Base-by-base conservation (phyloP, 2,329 filamentous ascomycete species). In the Bipolaris sorokiniana region DNA sequence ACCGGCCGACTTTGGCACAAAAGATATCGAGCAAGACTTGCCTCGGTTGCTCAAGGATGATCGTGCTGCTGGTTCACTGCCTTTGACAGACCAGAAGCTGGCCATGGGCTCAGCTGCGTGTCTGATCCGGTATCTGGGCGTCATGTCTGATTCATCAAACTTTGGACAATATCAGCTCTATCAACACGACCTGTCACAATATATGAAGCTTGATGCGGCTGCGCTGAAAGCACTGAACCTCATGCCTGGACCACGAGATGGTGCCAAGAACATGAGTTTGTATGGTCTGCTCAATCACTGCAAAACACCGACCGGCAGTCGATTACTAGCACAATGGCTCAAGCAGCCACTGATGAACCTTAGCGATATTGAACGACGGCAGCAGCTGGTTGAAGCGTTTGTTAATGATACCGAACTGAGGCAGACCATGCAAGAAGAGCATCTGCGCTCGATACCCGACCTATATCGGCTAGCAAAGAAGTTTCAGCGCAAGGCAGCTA, bases 131-230 rank as follows among this genome's bases (percentile, higher is more conserved):
- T 99, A 99, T 67, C 85, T 99, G 3, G 90, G 90, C 34, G 88
- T 96, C 34, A 85, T 99, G 78, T 91, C 95, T 28, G 95, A 99
- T 73, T 82, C 91, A 1, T 92, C 91, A 54, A 99, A 99, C 77
- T 98, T 97, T 76, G 95, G 96, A 3, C 94, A 99, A 73, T 99
- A 96, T 72, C 91, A 94, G 75, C 85, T 99, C 15, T 99, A 98
- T 72, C 95, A 99, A 77, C 95, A 99, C 76, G 95, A 99, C 72
- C 80, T 99, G 42, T 89, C 93, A 1, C 93, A 99, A 70, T 99
- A 92, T 76, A 99, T 99, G 95, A 99, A 97, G 78, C 83, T 99
- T 4, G 95, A 99, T 77, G 92, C 96, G 0, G 92, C 95, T 1
- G 95, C 95, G 0, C 81, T 99, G 41, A 94, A 96, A 70, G 95